A percentile compares a stretch with the other conserved stretches of the same genome.
Evolutionary conservation across 1,284 basidiomycete genomes (phyloP).

Genomic region (Coniferiporia sulphurascens): DNA sequence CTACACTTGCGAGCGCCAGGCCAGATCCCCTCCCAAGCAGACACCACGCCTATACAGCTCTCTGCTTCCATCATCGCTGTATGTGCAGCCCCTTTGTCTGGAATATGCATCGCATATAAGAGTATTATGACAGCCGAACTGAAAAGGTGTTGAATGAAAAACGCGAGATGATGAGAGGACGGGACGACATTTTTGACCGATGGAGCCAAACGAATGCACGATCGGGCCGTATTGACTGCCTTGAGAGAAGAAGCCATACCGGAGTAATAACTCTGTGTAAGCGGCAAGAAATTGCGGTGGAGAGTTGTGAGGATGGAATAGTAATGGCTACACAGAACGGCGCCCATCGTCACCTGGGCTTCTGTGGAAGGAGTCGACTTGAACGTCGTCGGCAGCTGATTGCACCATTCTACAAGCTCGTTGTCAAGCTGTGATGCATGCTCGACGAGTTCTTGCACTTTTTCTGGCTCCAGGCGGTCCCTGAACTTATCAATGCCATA

Average conservation of each 20-base stretch:
- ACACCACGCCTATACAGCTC: constrained; percentile 65
- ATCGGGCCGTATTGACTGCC: constrained; percentile 72
- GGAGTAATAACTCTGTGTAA: constrained; percentile 57
- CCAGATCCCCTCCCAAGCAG: constrained; percentile 84
- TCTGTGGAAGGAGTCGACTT: constrained; percentile 67
- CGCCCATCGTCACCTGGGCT: constrained; percentile 79
- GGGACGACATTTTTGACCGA: constrained; percentile 83
- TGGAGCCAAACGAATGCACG: constrained; percentile 79
- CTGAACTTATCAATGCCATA: constrained; percentile 73
- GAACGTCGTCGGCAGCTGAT: constrained; percentile 67
- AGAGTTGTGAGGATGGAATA: constrained; percentile 85
- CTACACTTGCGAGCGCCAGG: constrained; percentile 85
- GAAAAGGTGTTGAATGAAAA: constrained; percentile 89
- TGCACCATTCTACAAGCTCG: constrained; percentile 77
- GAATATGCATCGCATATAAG: constrained; percentile 81
- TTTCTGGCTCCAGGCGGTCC: constrained; percentile 68
- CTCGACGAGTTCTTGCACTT: constrained; percentile 64
- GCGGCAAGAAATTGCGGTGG: constrained; percentile 82
- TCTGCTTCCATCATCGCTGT: constrained; percentile 81
- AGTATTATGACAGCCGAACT: constrained; percentile 86
- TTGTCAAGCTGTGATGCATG: constrained; percentile 74
- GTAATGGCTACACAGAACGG: constrained; percentile 86
- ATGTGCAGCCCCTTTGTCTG: constrained; percentile 60
- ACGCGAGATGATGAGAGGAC: constrained; percentile 82
- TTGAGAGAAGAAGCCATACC: constrained; percentile 60